phyloP scores from a whole-genome alignment of 306 rosid species.

The Gastrolobium bilobum region DNA sequence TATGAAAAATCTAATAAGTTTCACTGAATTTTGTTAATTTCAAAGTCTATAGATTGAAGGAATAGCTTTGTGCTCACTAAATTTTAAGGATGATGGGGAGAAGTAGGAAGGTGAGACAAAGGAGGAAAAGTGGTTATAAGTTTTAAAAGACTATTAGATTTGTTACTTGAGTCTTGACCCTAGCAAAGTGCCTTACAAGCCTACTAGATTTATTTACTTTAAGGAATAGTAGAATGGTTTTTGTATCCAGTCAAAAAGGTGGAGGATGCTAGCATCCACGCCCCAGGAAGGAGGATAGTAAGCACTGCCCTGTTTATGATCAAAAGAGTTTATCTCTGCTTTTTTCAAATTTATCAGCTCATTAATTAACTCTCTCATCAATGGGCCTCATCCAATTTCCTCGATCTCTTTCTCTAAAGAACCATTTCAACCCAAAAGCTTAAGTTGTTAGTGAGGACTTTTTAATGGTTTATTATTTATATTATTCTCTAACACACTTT shows the following conservation, averaged over 20 bases:
- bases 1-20: not conserved
- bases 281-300: not conserved
- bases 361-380: conserved; percentile 4
- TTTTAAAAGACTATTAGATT: not conserved
- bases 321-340: not conserved
- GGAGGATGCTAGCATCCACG: not conserved
- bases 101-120: conserved; percentile 31
- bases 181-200: conserved; percentile 1
- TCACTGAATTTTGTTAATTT: conserved; percentile 18
- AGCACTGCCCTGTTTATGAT: not conserved
- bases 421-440: too few relatives aligned
- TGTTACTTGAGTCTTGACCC: not conserved
- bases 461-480: too few relatives aligned
- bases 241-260: not conserved
- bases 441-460: too few relatives aligned
- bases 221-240: not conserved
- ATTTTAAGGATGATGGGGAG: conserved; percentile 6
- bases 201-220: conserved; percentile 12
- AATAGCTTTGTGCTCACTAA: conserved; percentile 15
- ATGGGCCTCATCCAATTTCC: conserved; percentile 10
- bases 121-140: conserved; percentile 19
- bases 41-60: conserved; percentile 26
- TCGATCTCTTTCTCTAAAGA: not conserved
- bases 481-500: too few relatives aligned
- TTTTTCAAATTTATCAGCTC: not conserved